These are phyloP conservation scores for Kodamaea nitidulidarum DNA, from an alignment of 805 yeast genomes.

Conservation along the genomic window DNA sequence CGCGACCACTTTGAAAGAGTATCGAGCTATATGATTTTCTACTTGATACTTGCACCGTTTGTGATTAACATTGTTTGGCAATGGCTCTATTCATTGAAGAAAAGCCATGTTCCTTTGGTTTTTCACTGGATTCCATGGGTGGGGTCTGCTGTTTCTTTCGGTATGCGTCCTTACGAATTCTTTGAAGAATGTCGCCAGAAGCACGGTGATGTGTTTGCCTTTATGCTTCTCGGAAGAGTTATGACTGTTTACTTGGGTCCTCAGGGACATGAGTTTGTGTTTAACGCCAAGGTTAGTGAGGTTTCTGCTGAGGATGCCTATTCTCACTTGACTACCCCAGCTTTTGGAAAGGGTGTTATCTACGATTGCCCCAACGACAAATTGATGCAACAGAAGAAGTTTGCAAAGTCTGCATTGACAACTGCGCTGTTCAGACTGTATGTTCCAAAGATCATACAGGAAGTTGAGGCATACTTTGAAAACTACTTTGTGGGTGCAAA, in stretches of 20 bases:
- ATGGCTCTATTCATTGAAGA: slow-evolving; percentile 58
- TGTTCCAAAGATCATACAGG: slow-evolving; percentile 83
- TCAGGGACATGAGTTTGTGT: slow-evolving; percentile 93
- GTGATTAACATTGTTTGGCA: slow-evolving; percentile 64
- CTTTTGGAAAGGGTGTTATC: slow-evolving; percentile 93
- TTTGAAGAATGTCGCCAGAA: slow-evolving; percentile 72
- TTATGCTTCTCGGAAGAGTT: slow-evolving; percentile 79
- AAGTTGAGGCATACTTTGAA: slow-evolving; percentile 61
- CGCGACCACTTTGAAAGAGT: background rate
- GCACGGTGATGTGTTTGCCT: slow-evolving; percentile 90
- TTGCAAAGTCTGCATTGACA: slow-evolving; percentile 85
- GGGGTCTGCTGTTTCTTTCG: slow-evolving; percentile 85
- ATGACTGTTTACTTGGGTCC: slow-evolving; percentile 98
- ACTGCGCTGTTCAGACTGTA: slow-evolving; percentile 76
- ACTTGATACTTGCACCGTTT: slow-evolving; percentile 18
- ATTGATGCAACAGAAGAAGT: slow-evolving; percentile 97
- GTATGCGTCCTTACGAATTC: slow-evolving; percentile 92
- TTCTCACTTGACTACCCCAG: slow-evolving; percentile 92
- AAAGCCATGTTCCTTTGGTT: slow-evolving; percentile 83
- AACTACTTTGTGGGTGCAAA: slow-evolving; percentile 28
- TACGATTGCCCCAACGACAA: slow-evolving; percentile 92
- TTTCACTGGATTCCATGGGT: slow-evolving; percentile 94
- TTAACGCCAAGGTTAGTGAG: slow-evolving; percentile 82
- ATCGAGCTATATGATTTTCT: background rate
- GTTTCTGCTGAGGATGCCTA: slow-evolving; percentile 97